phyloP scores from a whole-genome alignment of 108 stramenopile genomes.

The Skeletonema tropicum region DNA sequence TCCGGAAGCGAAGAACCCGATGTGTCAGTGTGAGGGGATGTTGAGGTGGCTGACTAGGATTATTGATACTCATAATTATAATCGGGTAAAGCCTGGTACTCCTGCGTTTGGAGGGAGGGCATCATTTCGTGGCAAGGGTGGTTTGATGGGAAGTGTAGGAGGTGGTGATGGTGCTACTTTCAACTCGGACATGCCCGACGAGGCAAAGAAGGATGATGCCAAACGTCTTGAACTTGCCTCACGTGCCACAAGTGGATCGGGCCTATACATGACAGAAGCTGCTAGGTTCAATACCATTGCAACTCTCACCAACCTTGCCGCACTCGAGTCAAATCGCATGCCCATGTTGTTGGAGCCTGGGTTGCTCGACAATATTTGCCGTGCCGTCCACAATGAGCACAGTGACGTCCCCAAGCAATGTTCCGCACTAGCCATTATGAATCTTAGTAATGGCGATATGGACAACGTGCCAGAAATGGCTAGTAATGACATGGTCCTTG shows the following conservation, averaged over 20 bases:
- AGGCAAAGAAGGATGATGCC: constrained; percentile 5
- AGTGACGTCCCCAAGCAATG: constrained; percentile 61
- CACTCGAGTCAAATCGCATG: constrained; percentile 56
- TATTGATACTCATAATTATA: constrained; percentile 57
- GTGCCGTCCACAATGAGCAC: constrained; percentile 54
- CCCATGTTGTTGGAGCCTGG: constrained; percentile 45
- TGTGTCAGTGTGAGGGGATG: constrained; percentile 53
- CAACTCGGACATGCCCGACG: background rate
- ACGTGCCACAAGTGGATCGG: constrained; percentile 44
- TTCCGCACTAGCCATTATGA: constrained; percentile 60
- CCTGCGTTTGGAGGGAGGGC: constrained; percentile 38
- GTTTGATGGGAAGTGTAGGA: background rate
- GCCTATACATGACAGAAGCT: constrained; percentile 62
- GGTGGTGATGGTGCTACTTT: background rate
- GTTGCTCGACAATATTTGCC: constrained; percentile 52
- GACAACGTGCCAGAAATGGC: constrained; percentile 66
- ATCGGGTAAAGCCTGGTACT: constrained; percentile 47
- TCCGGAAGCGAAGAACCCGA: constrained; percentile 58
- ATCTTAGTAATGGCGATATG: constrained; percentile 57
- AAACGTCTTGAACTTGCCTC: constrained; percentile 27
- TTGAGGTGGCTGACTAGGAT: constrained; percentile 50
- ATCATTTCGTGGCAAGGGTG: background rate
- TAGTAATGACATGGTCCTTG: constrained; percentile 49
- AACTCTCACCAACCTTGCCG: constrained; percentile 57
- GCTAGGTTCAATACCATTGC: constrained; percentile 60